Evolutionary conservation across 1,284 basidiomycete species (phyloP).

Genomic region (Leccinum subspadiceum): DNA sequence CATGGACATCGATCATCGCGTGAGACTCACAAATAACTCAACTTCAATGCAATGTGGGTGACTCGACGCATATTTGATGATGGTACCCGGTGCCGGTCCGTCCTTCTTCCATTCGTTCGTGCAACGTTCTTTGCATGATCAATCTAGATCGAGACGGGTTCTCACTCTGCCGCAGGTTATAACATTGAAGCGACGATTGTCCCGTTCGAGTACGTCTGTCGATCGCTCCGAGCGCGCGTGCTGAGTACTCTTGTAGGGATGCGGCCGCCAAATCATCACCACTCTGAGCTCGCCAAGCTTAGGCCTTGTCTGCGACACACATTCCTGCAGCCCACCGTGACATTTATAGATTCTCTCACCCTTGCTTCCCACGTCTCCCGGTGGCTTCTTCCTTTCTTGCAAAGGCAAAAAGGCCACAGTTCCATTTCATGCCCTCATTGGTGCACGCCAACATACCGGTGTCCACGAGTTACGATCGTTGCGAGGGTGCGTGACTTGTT

Average conservation of each 20-base stretch:
- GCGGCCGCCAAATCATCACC: background rate
- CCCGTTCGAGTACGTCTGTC: background rate
- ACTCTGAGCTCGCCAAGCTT: background rate
- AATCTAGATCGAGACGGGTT: background rate
- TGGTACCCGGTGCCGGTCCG: background rate
- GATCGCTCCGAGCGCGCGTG: background rate
- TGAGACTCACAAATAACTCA: background rate
- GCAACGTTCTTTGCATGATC: background rate
- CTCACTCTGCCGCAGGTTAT: background rate
- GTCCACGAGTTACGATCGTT: background rate
- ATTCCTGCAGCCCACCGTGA: background rate
- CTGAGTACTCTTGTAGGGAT: background rate
- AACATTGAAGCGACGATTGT: background rate
- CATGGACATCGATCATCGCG: background rate
- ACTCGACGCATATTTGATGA: constrained; percentile 28
- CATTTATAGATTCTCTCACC: background rate
- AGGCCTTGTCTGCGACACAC: background rate
- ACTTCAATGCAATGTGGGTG: constrained; percentile 6
- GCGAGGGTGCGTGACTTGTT: background rate
- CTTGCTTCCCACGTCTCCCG: background rate
- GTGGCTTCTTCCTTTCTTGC: background rate
- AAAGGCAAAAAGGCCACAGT: background rate
- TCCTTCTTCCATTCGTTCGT: background rate
- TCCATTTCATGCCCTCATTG: background rate
- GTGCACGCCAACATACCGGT: background rate